Evolutionary conservation across 1,139 yeast genomes (phyloP), one percentile per base, ranked within the genome.

Genomic region (Pichia sp.): DNA sequence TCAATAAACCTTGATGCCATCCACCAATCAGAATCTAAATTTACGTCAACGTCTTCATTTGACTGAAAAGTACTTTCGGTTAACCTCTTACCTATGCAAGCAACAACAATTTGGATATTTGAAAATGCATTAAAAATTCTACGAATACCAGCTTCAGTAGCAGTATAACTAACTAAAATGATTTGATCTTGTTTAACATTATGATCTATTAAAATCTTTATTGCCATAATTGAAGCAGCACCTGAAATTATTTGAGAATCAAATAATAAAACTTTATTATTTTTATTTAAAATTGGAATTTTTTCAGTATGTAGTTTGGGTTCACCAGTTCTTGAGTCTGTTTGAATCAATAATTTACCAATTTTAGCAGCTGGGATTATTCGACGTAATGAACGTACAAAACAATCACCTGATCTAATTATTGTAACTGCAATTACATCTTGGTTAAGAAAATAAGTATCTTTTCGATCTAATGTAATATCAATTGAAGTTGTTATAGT

Each of bases 191-290:
- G 73, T 6, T 62, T 56, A n/a, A 86, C 82, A 20, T 82, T 83
- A 60, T 90, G 95, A 60, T 92, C 97, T 20, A 85, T 56, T 47
- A 92, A 68, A 4, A 92, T 90, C 55, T 89, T 94, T 39, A 87
- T 78, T 0, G 97, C 96, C 97, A 92, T 92, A 41, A 87, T 85
- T 3, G 90, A 82, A 0, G 96, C 96, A 0, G 96, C 95, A 2
- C 97, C 98, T 38, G 95, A 82, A 26, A 87, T 82, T 41, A 87
- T 72, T 61, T 90, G 97, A 0, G 96, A 85, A 60, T 92, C 97
- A 58, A 87, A 76, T 40, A 92, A 65, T 33, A 92, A 64, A 1
- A 87, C 24, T 12, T 27, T 24, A 10, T 33, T 16, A 11, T 31
- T 33, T 7, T n/a, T 9, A 6, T 31, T 32, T 16, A 47, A 12